Evolutionary conservation across 1,284 basidiomycete species (phyloP), one percentile per base, ranked within the genome.

Genomic region (Apiotrichum domesticum): DNA sequence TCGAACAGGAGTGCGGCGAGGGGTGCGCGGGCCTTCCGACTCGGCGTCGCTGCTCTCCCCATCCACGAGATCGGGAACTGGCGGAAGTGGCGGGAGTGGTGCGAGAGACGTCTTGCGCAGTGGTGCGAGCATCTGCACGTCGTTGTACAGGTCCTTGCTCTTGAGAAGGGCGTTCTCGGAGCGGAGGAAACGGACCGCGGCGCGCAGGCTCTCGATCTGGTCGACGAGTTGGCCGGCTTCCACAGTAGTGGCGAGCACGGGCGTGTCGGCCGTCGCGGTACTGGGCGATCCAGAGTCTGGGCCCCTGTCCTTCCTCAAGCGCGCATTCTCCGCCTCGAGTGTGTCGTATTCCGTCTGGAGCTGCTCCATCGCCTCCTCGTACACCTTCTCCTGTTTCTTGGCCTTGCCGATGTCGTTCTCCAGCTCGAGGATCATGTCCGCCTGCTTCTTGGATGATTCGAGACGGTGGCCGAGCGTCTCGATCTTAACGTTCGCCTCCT

Each of bases 391-490:
- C 69, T 94, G 89, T 72, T 89, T 88, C 71, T 85, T 84, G 7
- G 85, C 83, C 72, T 92, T 92, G 35, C 80, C 77, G 1, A 98
- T 80, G 65, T 94, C 87, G 35, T 74, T 79, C 74, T 96, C 90
- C 21, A 98, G 82, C 57, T 90, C 87, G 15, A 80, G 77, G 54
- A 97, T 88, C 29, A 83, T 79, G 59, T 98, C 94, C 1, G 86
- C 85, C 75, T 82, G 73, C 71, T 88, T 90, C 80, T 91, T 93
- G 58, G 86, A 86, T 1, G 84, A 83, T 70, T 98, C 94, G 79
- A 95, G 86, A 47, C 92, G 84, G 51, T 91, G 85, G 70, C 95
- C 90, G 82, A 98, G 88, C 7, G 95, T 83, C 73, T 97, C 91
- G 55, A 97, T 89, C 80, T 94, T 98, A 59, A 98, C 91, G 5